Evolutionary conservation across 1,284 basidiomycete genomes (phyloP).

Genomic region (Prillingera fragicola): DNA sequence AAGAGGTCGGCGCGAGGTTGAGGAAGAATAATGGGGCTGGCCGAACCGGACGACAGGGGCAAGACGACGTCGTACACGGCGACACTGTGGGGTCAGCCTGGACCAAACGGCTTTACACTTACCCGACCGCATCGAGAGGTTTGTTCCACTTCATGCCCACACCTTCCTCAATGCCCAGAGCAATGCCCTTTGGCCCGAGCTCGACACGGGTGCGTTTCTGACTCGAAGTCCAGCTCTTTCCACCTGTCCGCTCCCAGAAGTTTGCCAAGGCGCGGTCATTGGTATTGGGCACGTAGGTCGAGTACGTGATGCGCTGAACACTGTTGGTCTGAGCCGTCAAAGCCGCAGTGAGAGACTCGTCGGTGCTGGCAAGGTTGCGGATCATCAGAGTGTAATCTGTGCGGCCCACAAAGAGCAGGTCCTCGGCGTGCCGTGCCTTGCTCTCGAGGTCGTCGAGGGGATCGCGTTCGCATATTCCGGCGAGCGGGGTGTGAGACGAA

Average conservation of each 20-base stretch:
- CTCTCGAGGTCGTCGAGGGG: conserved; percentile 41
- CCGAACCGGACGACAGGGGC: conserved; percentile 28
- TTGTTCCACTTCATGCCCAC: conserved; percentile 37
- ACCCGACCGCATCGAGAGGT: conserved; percentile 40
- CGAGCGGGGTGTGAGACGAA: conserved; percentile 21
- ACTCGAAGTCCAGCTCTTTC: conserved; percentile 16
- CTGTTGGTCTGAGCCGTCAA: conserved; percentile 13
- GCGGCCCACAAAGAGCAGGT: conserved; percentile 40
- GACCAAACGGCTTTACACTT: conserved; percentile 10
- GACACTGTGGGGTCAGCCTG: conserved; percentile 23
- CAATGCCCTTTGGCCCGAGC: conserved; percentile 41
- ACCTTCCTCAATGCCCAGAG: conserved; percentile 39
- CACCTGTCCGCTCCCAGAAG: conserved; percentile 38
- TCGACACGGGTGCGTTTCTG: conserved; percentile 39
- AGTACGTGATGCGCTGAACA: conserved; percentile 42
- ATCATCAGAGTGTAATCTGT: conserved; percentile 44
- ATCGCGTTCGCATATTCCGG: conserved; percentile 34
- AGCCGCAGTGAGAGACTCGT: neutral
- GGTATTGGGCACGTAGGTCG: conserved; percentile 45
- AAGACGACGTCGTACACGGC: conserved; percentile 47
- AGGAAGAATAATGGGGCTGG: conserved; percentile 46
- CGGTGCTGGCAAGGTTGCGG: conserved; percentile 21
- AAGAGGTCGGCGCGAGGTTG: conserved; percentile 43
- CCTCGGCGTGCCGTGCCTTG: conserved; percentile 21
- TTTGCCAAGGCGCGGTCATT: conserved; percentile 44